Base-by-base conservation (phyloP, 2,329 filamentous ascomycete genomes). In the Pestalotiopsis sp. region DNA sequence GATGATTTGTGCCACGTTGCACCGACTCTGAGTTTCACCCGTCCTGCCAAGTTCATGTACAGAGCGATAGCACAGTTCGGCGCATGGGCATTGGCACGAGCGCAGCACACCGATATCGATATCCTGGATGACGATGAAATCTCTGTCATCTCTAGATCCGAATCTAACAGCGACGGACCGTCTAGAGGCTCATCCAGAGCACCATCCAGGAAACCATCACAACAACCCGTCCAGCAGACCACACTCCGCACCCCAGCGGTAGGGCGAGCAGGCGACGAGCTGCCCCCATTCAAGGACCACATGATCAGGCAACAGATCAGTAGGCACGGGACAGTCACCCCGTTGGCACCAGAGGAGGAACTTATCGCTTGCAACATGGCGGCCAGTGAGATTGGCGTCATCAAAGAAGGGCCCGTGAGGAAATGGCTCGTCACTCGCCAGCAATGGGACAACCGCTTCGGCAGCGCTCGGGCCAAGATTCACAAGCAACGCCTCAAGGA, bases 11-110 rank as follows among this genome's bases (percentile, higher is more conserved):
- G 96, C 75, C 95, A 98, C 77, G 95, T 97, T 5, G 91, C 92
- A 0, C 93, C 95, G 0, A 98, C 95, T 0, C 85, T 98, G n/a
- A 97, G 93, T 75, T 98, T 97, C 78, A 98, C 95, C 0, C 88
- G 91, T n/a, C 96, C 96, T 0, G 96, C 95, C 60, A 98, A 98
- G 79, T 93, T 92, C 81, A 98, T 98, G 94, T 98, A 94, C 78
- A 89, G 95, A 62, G 93, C 93, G 1, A 90, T 98, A 66, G 93
- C 96, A 0, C 95, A 98, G 73, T 98, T 99, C 76, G 92, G 94
- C 2, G 94, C 95, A 0, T 98, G 95, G 95, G 92, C 92, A 0
- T 85, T 98, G 25, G 93, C 95, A 0, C 86, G 91, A 72, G 94
- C 94, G 0, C 95, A 98, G 76, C 87, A 93, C 69, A 88, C 87